Conservation (phyloP, 257 asterid species). For the Penstemon newberryi region DNA sequence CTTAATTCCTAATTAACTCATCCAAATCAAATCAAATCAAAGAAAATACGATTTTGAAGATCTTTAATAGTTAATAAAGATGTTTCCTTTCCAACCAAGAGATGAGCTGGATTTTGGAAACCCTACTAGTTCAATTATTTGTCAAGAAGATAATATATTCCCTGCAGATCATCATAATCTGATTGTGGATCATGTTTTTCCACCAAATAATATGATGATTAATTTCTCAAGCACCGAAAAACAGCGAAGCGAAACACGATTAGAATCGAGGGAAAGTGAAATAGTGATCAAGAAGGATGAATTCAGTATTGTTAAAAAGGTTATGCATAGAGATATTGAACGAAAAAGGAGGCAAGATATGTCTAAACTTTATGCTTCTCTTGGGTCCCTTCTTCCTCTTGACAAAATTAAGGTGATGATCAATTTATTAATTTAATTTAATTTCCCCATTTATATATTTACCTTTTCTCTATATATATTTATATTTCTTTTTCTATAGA, state of each 20-base stretch:
- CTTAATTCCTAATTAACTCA: no score
- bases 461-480: background rate
- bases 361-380: conserved; percentile 42
- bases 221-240: conserved; percentile 20
- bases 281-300: background rate
- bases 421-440: background rate
- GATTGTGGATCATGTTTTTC: background rate
- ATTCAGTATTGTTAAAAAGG: conserved; percentile 19
- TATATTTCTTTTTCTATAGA: background rate
- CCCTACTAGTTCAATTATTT: conserved; percentile 12
- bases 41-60: conserved; percentile 4
- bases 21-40: no score
- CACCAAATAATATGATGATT: background rate
- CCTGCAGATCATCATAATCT: conserved; percentile 1
- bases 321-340: conserved; percentile 47
- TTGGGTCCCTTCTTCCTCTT: conserved; percentile 46
- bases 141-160: conserved; percentile 10
- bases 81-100: conserved; percentile 36
- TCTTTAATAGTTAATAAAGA: background rate
- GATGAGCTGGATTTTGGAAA: conserved; percentile 30
- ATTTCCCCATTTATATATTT: background rate
- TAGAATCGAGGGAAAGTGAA: background rate
- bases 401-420: conserved; percentile 36
- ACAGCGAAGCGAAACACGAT: background rate
- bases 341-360: conserved; percentile 46